Base-by-base conservation (phyloP, 345 rosid genomes). In the Salix koriyanagi region DNA sequence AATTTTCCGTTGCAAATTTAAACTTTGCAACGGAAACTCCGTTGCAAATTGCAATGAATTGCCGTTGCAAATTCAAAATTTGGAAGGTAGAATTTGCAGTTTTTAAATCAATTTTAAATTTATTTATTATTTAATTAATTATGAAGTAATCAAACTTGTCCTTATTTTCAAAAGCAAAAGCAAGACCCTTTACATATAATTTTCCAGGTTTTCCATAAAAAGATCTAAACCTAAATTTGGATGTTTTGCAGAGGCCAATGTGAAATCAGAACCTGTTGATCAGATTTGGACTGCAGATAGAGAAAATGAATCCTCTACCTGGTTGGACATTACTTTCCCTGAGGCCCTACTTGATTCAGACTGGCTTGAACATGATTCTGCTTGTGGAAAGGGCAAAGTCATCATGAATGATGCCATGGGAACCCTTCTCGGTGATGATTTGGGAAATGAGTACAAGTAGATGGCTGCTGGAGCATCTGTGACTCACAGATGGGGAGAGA, bases 261-360 rank as follows among this genome's bases (percentile, higher is more conserved):
- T 80, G 54, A 91, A 91, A 78, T 61, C 86, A 74, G 91, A 87
- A 76, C 73, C 81, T 21, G 64, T 74, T 61, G 86, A 82, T 62
- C 87, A 70, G 46, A 68, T 75, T 32, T 87, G 82, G 84, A 79
- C 77, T 25, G 74, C 85, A 14, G 89, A 83, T 68, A 72, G 76
- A 60, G 86, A 74, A 76, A 87, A 71, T 56, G 88, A 80, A 76
- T 77, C 77, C 44, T 58, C 71, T 56, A 21, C 72, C 66, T 56
- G 60, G 67, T 71, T 82, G 67, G 91, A 86, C 75, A 46, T 81
- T 71, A 83, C 80, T 69, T 70, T 85, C 65, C 88, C 94, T 34
- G 93, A 90, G 77, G 91, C 88, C 46, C 84, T 93, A 75, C 91
- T 91, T 46, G 89, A 87, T 67, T 88, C 98, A 65, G 88, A 85